A percentile compares a stretch with the other conserved stretches of the same genome.
Conservation (phyloP, 2,329 filamentous ascomycete species). For the Cytospora paraplurivora region DNA sequence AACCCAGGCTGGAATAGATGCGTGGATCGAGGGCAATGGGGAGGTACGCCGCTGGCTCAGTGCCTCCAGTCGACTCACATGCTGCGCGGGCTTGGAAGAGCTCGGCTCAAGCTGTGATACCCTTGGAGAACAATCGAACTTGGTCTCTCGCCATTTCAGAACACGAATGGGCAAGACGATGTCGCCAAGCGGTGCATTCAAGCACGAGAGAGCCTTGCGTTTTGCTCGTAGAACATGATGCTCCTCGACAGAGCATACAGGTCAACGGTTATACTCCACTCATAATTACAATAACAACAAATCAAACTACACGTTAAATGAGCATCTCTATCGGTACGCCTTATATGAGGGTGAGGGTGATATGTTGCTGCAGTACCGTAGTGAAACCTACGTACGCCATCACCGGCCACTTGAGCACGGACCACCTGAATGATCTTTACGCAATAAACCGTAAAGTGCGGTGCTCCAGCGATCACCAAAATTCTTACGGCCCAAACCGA, state of each 20-base stretch:
- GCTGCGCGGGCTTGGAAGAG: background rate
- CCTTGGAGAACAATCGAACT: background rate
- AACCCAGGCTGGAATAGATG: background rate
- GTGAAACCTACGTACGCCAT: background rate
- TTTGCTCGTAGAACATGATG: background rate
- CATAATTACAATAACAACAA: background rate
- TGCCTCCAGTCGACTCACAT: background rate
- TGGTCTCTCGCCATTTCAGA: background rate
- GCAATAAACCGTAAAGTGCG: background rate
- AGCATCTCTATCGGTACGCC: background rate
- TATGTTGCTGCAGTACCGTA: background rate
- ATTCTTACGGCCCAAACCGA: background rate
- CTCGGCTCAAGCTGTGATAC: background rate
- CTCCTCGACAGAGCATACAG: background rate
- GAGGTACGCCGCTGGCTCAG: background rate
- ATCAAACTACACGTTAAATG: background rate
- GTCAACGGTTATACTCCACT: background rate
- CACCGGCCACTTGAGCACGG: background rate
- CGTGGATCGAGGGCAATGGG: background rate
- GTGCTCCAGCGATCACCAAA: constrained; percentile 1
- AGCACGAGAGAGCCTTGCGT: background rate
- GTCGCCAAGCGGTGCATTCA: background rate
- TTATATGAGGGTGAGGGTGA: background rate
- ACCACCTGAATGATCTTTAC: background rate
- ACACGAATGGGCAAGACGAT: background rate